Percentiles rank a stretch among this genome's conserved stretches.
phyloP scores from a whole-genome alignment of 1,139 yeast genomes.

The Lodderomyces elongisporus region DNA sequence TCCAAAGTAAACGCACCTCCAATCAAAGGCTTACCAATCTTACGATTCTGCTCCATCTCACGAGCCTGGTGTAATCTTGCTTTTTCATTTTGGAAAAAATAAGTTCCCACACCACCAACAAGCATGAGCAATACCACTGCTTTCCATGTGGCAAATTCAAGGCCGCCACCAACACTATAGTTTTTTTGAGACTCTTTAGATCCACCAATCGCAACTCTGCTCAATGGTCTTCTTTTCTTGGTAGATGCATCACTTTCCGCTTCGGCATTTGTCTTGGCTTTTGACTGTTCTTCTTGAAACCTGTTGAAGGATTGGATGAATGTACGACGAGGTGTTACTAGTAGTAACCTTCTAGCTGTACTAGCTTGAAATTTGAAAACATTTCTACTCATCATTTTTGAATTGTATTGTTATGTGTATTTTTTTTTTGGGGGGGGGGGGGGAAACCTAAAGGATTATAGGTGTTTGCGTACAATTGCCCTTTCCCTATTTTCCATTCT shows the following conservation, averaged over 20 bases:
- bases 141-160: constrained; percentile 83
- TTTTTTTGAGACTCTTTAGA: constrained; percentile 20
- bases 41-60: constrained; percentile 79
- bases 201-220: constrained; percentile 47
- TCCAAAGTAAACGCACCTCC: constrained; percentile 82
- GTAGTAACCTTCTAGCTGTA: neutral
- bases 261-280: no score
- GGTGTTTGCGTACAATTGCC: no score
- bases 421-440: no score
- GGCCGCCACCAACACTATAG: constrained; percentile 25
- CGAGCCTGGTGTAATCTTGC: constrained; percentile 66
- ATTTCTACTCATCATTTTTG: no score
- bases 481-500: no score
- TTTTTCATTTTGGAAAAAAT: constrained; percentile 67
- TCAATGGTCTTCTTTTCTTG: constrained; percentile 36
- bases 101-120: constrained; percentile 68
- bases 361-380: no score
- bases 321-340: no score
- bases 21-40: constrained; percentile 85
- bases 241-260: neutral
- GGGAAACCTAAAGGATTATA: no score
- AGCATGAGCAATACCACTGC: constrained; percentile 62
- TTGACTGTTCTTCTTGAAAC: constrained; percentile 7
- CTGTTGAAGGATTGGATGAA: neutral
- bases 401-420: no score